Percentiles rank a stretch among this genome's conserved stretches.
phyloP scores from a whole-genome alignment of 2,329 filamentous ascomycete genomes.

The Trichoderma simmonsii region DNA sequence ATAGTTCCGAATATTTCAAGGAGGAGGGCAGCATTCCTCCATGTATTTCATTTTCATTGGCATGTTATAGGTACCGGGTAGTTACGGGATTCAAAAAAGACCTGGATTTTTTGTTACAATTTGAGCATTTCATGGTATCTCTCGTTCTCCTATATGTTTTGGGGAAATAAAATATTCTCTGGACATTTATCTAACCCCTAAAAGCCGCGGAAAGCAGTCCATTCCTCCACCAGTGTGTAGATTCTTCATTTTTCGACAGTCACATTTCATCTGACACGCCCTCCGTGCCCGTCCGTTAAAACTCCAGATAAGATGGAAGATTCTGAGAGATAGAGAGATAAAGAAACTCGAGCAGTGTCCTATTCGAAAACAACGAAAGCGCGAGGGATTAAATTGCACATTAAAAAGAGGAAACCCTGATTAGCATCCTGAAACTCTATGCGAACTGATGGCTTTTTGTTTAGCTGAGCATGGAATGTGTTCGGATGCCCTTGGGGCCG shows the following conservation, averaged over 20 bases:
- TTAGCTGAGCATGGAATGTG: constrained; percentile 51
- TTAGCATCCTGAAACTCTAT: neutral
- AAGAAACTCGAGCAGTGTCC: neutral
- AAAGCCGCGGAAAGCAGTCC: neutral
- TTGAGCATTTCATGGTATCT: constrained; percentile 2
- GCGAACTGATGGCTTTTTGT: neutral
- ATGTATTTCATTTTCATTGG: neutral
- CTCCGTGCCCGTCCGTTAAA: constrained; percentile 10
- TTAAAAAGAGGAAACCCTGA: neutral
- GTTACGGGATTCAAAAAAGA: neutral
- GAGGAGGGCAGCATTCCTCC: neutral
- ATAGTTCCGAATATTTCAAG: neutral
- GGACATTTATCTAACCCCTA: neutral
- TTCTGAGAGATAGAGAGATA: neutral
- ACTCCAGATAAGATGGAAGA: constrained; percentile 15
- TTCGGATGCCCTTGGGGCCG: constrained; percentile 52
- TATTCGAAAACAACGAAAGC: neutral
- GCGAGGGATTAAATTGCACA: neutral
- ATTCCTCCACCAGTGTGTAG: neutral
- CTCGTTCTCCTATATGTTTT: neutral
- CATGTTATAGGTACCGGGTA: neutral
- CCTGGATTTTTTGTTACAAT: neutral
- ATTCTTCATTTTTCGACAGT: neutral
- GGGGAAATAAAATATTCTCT: neutral
- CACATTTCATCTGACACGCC: constrained; percentile 5